Evolutionary conservation across 1,284 basidiomycete genomes (phyloP), one percentile per base, ranked within the genome.

Genomic region (Prillingera fragicola): DNA sequence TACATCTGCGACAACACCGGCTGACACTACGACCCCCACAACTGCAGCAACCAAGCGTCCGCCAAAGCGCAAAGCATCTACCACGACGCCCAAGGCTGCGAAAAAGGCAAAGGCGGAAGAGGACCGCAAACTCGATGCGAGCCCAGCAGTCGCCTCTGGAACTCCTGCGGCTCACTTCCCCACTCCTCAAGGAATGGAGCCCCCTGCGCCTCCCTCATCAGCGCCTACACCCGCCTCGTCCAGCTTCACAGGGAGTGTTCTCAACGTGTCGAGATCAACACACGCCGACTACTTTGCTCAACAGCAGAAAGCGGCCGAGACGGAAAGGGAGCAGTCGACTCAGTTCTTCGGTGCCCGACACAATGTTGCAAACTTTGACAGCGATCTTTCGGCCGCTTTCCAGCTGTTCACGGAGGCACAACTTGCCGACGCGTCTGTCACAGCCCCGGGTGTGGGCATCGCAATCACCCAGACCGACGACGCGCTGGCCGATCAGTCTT

Each of bases 231-330:
- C 50, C 1, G 45, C 42, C 2, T 27, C 45, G 3, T 31, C 41
- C 7, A 46, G 39, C 2, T 52, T 48, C 43, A 48, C 46, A 6
- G 50, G 50, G 12, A 43, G 38, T 27, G 46, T 46, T 0, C 38
- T 42, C 17, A 40, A 33, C 22, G 43, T 52, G 7, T 41, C 50
- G 1, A 42, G 50, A 6, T 21, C 50, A 1, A 36, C 41, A 10
- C 50, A 52, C 19, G 46, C 46, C 25, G 50, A 52, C 38, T 52
- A 52, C 46, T 52, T 52, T 29, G 50, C 50, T 9, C 43, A 45
- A 22, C 50, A 52, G 38, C 39, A 41, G n/a, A 52, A 52, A 28
- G 39, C 43, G 4, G 38, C 38, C n/a, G 46, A 42, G 24, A 38
- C 26, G 8, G 50, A 45, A 24, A 43, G 46, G 13, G 46, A 44